Percentiles rank a stretch among this genome's conserved stretches.
Conservation (phyloP, 345 rosid species). For the Acer yangbiense region DNA sequence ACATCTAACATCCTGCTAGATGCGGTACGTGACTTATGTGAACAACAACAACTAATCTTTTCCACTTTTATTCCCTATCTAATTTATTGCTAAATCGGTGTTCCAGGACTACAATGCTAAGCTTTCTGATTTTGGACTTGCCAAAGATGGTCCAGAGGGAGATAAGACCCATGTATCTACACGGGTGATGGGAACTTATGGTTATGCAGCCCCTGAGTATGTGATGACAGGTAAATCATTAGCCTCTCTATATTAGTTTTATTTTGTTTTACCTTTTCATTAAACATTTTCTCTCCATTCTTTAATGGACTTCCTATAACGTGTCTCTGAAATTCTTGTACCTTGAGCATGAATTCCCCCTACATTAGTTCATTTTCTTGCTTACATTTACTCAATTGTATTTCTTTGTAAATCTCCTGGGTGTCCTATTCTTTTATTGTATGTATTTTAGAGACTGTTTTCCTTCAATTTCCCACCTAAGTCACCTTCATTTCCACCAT, state of each 20-base stretch:
- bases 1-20: slow-evolving; percentile 50
- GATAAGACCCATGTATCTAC: slow-evolving; percentile 23
- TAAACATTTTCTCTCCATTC: neutral
- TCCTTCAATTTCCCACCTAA: neutral
- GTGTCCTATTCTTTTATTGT: neutral
- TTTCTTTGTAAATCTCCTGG: slow-evolving; percentile 2
- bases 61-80: neutral
- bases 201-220: slow-evolving; percentile 25
- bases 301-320: neutral
- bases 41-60: neutral
- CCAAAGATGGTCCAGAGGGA: slow-evolving; percentile 45
- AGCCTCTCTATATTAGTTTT: slow-evolving; percentile 1
- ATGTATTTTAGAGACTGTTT: neutral
- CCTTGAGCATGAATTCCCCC: neutral
- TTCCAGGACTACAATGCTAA: slow-evolving; percentile 42
- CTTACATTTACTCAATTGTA: neutral
- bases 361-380: neutral
- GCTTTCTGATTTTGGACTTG: slow-evolving; percentile 43
- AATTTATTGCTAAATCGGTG: slow-evolving; percentile 1
- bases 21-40: slow-evolving; percentile 32
- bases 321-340: neutral
- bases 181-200: slow-evolving; percentile 20
- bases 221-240: slow-evolving; percentile 35
- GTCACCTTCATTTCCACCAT: neutral
- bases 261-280: neutral